Evolutionary conservation across 768 basidiomycete species (phyloP).

Genomic region (Auricularia sp.): DNA sequence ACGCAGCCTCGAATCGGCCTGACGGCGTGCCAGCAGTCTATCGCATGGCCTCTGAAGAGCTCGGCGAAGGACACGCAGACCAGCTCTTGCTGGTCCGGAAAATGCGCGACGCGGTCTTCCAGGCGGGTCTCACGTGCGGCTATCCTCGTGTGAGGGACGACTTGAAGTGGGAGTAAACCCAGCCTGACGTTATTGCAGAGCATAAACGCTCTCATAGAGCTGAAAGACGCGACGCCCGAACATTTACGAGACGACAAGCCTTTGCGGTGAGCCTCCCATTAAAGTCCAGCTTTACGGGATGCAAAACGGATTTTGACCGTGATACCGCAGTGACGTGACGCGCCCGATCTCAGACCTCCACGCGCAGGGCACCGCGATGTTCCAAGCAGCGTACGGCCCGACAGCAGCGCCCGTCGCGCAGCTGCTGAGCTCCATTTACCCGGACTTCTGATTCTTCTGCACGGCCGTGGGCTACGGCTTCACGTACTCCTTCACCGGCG

Average conservation of each 20-base stretch:
- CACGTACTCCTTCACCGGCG: conserved; percentile 39
- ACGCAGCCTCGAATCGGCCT: conserved; percentile 48
- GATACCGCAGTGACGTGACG: conserved; percentile 27
- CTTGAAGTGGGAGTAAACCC: background rate
- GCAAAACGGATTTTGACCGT: too few species aligned
- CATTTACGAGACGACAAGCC: conserved; percentile 38
- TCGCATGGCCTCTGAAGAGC: background rate
- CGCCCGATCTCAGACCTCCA: conserved; percentile 36
- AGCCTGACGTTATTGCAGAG: conserved; percentile 24
- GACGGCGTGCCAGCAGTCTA: conserved; percentile 25
- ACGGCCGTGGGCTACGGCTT: conserved; percentile 48
- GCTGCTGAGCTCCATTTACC: conserved; percentile 43
- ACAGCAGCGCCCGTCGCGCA: conserved; percentile 39
- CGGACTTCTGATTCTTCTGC: conserved; percentile 42
- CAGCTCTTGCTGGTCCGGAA: conserved; percentile 38
- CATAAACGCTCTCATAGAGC: conserved; percentile 46
- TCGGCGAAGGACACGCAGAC: conserved; percentile 20
- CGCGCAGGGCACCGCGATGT: conserved; percentile 33
- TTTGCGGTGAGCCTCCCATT: conserved; percentile 37
- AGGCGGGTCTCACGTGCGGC: conserved; percentile 47
- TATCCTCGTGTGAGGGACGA: conserved; percentile 40
- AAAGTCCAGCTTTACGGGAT: too few species aligned
- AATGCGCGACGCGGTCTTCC: conserved; percentile 54
- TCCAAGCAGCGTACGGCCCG: conserved; percentile 45
- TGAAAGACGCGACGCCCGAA: conserved; percentile 44